Evolutionary conservation across 306 rosid species (phyloP), one percentile per base, ranked within the genome.

Genomic region (Sindora glabra): DNA sequence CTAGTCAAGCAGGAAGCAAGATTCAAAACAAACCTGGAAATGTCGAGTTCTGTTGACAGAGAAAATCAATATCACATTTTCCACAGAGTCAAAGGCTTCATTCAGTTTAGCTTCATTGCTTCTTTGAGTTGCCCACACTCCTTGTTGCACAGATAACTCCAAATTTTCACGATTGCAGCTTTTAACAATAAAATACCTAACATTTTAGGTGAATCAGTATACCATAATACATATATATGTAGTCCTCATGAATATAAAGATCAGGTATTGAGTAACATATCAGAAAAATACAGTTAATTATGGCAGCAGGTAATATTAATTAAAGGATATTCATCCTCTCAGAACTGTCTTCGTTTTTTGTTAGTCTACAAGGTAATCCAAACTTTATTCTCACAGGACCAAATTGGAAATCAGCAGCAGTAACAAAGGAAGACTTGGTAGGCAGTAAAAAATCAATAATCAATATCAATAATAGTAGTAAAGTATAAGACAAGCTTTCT

Each of bases 71-170:
- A 94, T 86, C 69, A 94, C 99, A 71, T 94, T 94, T 55, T 84
- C 99, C 59, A 89, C 90, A 56, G 81, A 80, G 80, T 94, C 99
- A 74, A 89, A 89, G 57, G 99, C 99, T 84, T 94, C 99, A 70
- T 84, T 94, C 46, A 94, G 84, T 80, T 94, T 94, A 63, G 99
- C 86, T 62, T 94, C 99, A 45, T 94, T 94, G 90, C 99, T 94
- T 62, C 97, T 86, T 80, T 94, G 99, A 73, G 99, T 94, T 71
- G 99, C 99, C 97, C 99, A 94, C 50, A 94, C 94, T 75, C 97
- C 97, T 94, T 94, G 99, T 82, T 89, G 99, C 37, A 94, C 99
- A 64, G 97, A 94, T 62, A 94, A 79, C 82, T 94, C 99, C 95
- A 94, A 82, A 80, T 94, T 94, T 83, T 94, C 99, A 24, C 97